These are phyloP conservation scores for Naematelia encephala DNA, from an alignment of 768 basidiomycete genomes.

Conservation along the genomic window DNA sequence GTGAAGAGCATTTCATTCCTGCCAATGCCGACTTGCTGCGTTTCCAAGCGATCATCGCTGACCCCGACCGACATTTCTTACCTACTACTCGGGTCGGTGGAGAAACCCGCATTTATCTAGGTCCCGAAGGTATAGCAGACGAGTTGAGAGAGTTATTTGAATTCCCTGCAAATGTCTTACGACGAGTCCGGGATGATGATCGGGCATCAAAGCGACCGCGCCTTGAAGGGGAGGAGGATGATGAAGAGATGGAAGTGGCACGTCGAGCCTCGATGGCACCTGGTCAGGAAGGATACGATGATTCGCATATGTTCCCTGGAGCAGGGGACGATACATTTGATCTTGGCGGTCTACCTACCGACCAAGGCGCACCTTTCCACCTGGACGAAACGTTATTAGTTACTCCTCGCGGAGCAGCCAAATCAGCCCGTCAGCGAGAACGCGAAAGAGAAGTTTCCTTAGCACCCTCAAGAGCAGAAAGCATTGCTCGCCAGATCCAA, in stretches of 20 bases:
- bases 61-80: slow-evolving; percentile 79
- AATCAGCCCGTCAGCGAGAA: neutral
- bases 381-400: slow-evolving; percentile 4
- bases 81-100: slow-evolving; percentile 74
- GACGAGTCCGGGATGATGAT: slow-evolving; percentile 50
- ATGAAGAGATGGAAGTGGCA: slow-evolving; percentile 68
- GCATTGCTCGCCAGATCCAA: slow-evolving; percentile 33
- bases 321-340: slow-evolving; percentile 56
- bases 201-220: slow-evolving; percentile 52
- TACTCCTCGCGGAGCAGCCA: slow-evolving; percentile 12
- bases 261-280: slow-evolving; percentile 66
- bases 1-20: slow-evolving; percentile 75
- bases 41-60: slow-evolving; percentile 76
- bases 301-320: slow-evolving; percentile 60
- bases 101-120: slow-evolving; percentile 65
- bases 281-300: slow-evolving; percentile 58
- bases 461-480: slow-evolving; percentile 32
- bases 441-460: slow-evolving; percentile 8
- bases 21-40: slow-evolving; percentile 79
- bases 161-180: slow-evolving; percentile 65
- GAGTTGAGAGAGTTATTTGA: slow-evolving; percentile 81
- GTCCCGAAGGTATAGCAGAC: slow-evolving; percentile 65
- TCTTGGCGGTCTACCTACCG: slow-evolving; percentile 38
- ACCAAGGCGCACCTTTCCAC: slow-evolving; percentile 1
- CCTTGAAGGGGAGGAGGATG: slow-evolving; percentile 56